These are phyloP conservation scores for Ceratocystis papillata DNA, from an alignment of 2,329 filamentous ascomycete species.

Conservation along the genomic window DNA sequence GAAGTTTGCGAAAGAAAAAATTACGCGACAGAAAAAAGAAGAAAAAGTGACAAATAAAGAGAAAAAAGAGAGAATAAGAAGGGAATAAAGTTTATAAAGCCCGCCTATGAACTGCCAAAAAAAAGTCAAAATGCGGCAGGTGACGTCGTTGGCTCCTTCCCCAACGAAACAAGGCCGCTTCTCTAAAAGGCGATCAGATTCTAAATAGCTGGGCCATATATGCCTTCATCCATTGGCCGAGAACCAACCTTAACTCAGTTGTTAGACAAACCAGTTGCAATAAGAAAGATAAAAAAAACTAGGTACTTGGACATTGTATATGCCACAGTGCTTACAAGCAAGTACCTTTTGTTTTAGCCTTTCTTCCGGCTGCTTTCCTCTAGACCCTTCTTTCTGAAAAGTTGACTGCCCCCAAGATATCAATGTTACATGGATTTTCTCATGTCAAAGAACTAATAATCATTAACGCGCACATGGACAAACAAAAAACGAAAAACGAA, in stretches of 20 bases:
- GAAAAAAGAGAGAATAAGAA: neutral
- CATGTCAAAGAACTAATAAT: slow-evolving; percentile 19
- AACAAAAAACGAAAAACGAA: slow-evolving; percentile 9
- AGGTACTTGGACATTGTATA: neutral
- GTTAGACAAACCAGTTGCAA: too few species aligned
- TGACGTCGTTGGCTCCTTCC: slow-evolving; percentile 21
- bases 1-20: neutral
- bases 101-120: neutral
- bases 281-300: neutral
- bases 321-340: neutral
- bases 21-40: neutral
- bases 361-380: neutral
- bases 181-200: neutral
- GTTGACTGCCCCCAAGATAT: neutral
- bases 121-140: slow-evolving; percentile 16
- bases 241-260: neutral
- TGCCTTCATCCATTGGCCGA: neutral
- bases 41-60: neutral
- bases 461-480: slow-evolving; percentile 22
- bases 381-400: neutral
- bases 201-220: neutral
- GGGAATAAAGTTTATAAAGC: slow-evolving; percentile 10
- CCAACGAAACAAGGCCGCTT: slow-evolving; percentile 5
- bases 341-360: neutral
- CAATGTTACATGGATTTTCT: neutral